A percentile compares a stretch with the other conserved stretches of the same genome.
phyloP scores from a whole-genome alignment of 306 rosid species.

The Delonix regia region DNA sequence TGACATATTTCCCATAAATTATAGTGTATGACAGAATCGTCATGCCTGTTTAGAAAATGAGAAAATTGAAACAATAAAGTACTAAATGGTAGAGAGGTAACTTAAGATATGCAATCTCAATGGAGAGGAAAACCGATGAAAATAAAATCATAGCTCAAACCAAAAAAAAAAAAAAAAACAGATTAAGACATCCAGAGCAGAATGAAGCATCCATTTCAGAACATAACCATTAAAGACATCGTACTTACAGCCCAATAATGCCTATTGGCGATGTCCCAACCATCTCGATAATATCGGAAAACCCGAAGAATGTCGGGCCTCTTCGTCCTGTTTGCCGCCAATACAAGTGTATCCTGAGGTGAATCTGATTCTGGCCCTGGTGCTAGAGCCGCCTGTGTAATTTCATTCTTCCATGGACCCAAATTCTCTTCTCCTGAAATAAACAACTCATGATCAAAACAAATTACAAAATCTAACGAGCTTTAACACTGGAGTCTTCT shows the following conservation, averaged over 20 bases:
- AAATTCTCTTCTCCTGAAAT: slow-evolving; percentile 57
- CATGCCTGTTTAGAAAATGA: not conserved
- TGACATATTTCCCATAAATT: too few relatives aligned
- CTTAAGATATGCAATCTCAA: not conserved
- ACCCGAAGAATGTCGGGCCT: slow-evolving; percentile 75
- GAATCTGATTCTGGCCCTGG: slow-evolving; percentile 55
- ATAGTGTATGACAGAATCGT: not conserved
- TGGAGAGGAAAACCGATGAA: not conserved
- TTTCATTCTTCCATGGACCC: slow-evolving; percentile 72
- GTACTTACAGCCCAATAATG: slow-evolving; percentile 92
- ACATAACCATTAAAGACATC: slow-evolving; percentile 2
- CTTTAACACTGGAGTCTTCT: not conserved
- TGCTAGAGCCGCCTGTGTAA: slow-evolving; percentile 50
- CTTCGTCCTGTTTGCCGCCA: slow-evolving; percentile 79
- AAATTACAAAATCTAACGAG: not conserved
- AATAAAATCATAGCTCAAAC: not conserved
- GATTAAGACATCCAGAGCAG: not conserved
- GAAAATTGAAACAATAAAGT: not conserved
- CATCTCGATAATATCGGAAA: slow-evolving; percentile 62
- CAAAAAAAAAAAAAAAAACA: not conserved
- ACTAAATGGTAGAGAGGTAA: not conserved
- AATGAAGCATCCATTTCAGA: slow-evolving; percentile 22
- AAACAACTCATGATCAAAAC: slow-evolving; percentile 14
- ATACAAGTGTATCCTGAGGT: slow-evolving; percentile 55
- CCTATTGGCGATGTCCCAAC: slow-evolving; percentile 80